Evolutionary conservation across 1,284 basidiomycete species (phyloP), one percentile per base, ranked within the genome.

Genomic region (Cryptococcus wingfieldii): DNA sequence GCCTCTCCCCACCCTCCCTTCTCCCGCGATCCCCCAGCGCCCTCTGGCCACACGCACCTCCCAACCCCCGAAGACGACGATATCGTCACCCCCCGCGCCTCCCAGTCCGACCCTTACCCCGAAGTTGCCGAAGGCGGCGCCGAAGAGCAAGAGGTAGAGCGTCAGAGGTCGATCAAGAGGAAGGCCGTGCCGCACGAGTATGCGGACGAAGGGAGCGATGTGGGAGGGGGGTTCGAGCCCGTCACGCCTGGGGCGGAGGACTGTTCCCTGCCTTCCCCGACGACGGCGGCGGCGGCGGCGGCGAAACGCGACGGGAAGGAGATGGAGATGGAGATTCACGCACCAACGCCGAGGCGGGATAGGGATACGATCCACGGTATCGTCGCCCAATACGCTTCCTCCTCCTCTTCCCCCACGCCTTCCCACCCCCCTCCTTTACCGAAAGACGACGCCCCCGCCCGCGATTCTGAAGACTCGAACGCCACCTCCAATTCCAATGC

Each of bases 331-430:
- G 51, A 48, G 14, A 3, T 51, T 50, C 9, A 50, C 38, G 19
- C 58, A 14, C 47, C 62, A 4, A 52, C 43, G 31, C 51, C 57
- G 10, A 5, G 28, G 41, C n/a, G 48, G 23, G 45, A 50, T 27
- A 44, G 66, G 14, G 69, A 70, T 54, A 70, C 69, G 10, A 67
- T 70, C 28, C 55, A 63, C 44, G 54, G 60, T 38, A 65, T 70
- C 38, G 66, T 70, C 18, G 67, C 65, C 38, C 59, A 58, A 5
- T 70, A 70, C 52, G 34, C 55, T 44, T 55, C 60, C 12, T 50
- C 60, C 12, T 50, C 46, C 28, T 31, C n/a, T 28, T 31, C n/a
- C 28, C 46, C 42, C 42, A 25, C 12, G 4, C 42, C 42, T 18
- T 25, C 42, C 14, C 18, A 18, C 18, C 42, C 42, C 13, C 42